Evolutionary conservation across 345 rosid species (phyloP).

Genomic region (Sapria himalayana): DNA sequence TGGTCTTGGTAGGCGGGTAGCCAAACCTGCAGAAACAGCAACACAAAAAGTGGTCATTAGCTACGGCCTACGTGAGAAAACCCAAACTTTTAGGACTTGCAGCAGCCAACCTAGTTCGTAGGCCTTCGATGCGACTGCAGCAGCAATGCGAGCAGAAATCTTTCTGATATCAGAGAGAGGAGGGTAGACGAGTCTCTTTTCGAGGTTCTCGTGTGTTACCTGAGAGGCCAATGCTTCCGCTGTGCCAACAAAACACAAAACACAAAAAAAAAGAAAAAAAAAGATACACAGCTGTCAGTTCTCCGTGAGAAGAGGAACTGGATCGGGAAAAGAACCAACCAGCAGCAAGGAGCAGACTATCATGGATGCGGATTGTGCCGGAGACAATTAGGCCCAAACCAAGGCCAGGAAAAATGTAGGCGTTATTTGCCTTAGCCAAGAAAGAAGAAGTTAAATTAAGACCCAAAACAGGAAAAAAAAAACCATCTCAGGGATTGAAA

Average conservation of each 20-base stretch:
- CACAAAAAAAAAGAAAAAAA: background rate
- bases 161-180: slow-evolving; percentile 72
- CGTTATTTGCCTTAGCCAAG: slow-evolving; percentile 64
- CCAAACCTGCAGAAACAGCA: slow-evolving; percentile 32
- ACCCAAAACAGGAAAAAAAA: background rate
- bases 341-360: slow-evolving; percentile 87
- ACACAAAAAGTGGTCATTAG: background rate
- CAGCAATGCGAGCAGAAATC: slow-evolving; percentile 88
- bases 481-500: background rate
- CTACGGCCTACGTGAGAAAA: too few relatives aligned
- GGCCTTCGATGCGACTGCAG: slow-evolving; percentile 70
- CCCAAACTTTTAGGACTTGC: background rate
- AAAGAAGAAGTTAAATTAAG: slow-evolving; percentile 5
- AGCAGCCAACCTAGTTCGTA: slow-evolving; percentile 63
- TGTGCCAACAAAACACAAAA: slow-evolving; percentile 11
- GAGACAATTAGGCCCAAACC: slow-evolving; percentile 92
- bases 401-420: slow-evolving; percentile 89
- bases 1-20: slow-evolving; percentile 65
- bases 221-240: slow-evolving; percentile 83
- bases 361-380: slow-evolving; percentile 84
- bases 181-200: slow-evolving; percentile 69
- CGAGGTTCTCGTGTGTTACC: slow-evolving; percentile 55
- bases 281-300: background rate
- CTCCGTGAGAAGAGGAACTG: too few relatives aligned
- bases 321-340: too few relatives aligned